A percentile compares a stretch with the other conserved stretches of the same genome.
Conservation (phyloP, 306 rosid species). For the Prinsepia uniflora region DNA sequence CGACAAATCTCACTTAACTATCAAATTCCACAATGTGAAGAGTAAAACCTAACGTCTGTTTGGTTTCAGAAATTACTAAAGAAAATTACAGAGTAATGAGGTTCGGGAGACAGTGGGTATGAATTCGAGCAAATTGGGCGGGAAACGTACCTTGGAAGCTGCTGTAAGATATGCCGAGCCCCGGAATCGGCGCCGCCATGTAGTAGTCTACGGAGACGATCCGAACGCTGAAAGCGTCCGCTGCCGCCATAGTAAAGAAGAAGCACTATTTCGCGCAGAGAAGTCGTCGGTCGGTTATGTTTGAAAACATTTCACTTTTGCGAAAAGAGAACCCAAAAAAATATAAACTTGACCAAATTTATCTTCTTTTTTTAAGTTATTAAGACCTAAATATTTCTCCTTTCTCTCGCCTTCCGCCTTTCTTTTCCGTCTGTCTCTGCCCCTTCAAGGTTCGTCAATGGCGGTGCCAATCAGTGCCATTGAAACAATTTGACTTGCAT, state of each 20-base stretch:
- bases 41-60: slow-evolving; percentile 5
- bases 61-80: background rate
- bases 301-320: too few species aligned
- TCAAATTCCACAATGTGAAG: background rate
- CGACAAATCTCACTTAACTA: background rate
- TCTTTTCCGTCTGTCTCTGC: too few species aligned
- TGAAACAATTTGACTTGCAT: too few species aligned
- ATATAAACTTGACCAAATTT: too few species aligned
- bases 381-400: too few species aligned
- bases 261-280: too few species aligned
- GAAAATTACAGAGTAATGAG: background rate
- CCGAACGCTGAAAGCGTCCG: slow-evolving; percentile 58
- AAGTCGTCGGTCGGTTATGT: too few species aligned
- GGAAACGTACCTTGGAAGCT: slow-evolving; percentile 67
- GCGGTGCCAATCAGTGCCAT: too few species aligned
- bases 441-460: too few species aligned
- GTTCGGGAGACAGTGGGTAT: background rate
- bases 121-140: background rate
- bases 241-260: slow-evolving; percentile 24
- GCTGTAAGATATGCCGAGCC: slow-evolving; percentile 63
- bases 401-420: too few species aligned
- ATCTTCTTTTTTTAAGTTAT: too few species aligned
- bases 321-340: too few species aligned
- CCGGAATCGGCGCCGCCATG: slow-evolving; percentile 71
- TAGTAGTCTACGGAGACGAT: slow-evolving; percentile 75